Evolutionary conservation across 805 yeast species (phyloP), one percentile per base, ranked within the genome.

Genomic region (Saturnispora besseyi): DNA sequence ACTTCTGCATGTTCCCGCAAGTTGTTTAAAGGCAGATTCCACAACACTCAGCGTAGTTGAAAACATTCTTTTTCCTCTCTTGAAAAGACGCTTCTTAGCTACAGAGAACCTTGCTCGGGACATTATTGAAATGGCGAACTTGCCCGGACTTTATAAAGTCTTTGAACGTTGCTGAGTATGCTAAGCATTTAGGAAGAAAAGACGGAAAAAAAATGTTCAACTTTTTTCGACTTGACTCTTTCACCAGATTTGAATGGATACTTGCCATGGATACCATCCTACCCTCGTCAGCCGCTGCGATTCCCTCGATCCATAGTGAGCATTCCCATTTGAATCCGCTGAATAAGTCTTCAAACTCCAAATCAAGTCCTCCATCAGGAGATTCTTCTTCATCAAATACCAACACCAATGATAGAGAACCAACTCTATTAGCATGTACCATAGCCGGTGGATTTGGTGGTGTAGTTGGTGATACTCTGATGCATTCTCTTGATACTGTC

Each of bases 401-500:
- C 3, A 46, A 36, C 7, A 12, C 32, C 4, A 15, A 18, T 8
- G 49, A 36, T 28, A 37, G 15, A 26, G 34, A 44, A 7, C 70
- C 79, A 0, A 76, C 84, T 5, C 65, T 84, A 24, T 42, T 76
- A 54, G 74, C 77, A 59, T 79, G 88, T 61, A 73, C 88, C 73
- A 49, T 89, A 37, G 96, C 97, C 0, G 99, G 99, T 40, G 97
- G 96, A 0, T 67, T 91, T 45, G 99, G 99, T 7, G 99, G 98
- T 1, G 82, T 87, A 49, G 78, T 90, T 36, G 98, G 97, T 12
- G 99, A 91, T 60, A 76, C 93, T 1, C 69, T 79, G 30, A 93
- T 93, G 97, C 97, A 93, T 66, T 90, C 98, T 0, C 68, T 93
- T 33, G 99, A 93, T 62, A 93, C 99, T 0, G 96, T 93, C 31